Evolutionary conservation across 75 land plant genomes (phyloP), one percentile per base, ranked within the genome.

Genomic region (Adiantum capillusveneris): DNA sequence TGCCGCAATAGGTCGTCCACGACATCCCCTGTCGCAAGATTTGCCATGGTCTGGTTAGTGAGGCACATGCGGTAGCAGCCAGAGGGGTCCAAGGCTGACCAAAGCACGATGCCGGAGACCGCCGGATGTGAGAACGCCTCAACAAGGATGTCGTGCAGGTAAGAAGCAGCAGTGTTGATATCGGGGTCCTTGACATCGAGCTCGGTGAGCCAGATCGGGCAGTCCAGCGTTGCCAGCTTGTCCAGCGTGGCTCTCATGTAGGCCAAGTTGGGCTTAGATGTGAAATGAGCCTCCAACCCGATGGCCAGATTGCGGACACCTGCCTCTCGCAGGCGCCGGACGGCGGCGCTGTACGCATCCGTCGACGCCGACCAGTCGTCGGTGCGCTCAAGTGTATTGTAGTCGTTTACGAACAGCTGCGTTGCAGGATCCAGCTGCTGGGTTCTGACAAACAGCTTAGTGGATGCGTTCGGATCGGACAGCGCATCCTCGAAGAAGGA

Each of bases 161-260:
- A 63, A 1, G 29, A 1, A 6, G 65, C 56, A 6, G 37, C 37
- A 34, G 9, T 34, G 9, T 34, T 3, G 7, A 26, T 53, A 53
- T 27, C 55, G 21, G 25, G 55, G 55, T 24, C 69, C 69, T 74
- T 79, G n/a, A 88, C 75, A 46, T 81, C 91, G 11, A 87, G 65
- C 56, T 88, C 94, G 0, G 88, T 88, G 1, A 88, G 70, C 94
- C 94, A 88, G 52, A 88, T 82, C 41, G 94, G 94, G 16, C 79
- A 63, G 0, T 44, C 60, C 9, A 82, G 65, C 0, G 85, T 77
- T 7, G 83, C 81, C 46, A 88, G 57, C 42, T 84, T 88, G 51
- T 88, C 94, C 17, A 88, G 11, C 0, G 64, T 65, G 17, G 80
- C 85, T 37, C 88, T 73, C 72, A 84, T 75, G 14, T 68, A 64